Percentiles rank a stretch among this genome's conserved stretches.
Evolutionary conservation across 352 stramenopile species (phyloP).

Genomic region (Elongisporangium prolatum): DNA sequence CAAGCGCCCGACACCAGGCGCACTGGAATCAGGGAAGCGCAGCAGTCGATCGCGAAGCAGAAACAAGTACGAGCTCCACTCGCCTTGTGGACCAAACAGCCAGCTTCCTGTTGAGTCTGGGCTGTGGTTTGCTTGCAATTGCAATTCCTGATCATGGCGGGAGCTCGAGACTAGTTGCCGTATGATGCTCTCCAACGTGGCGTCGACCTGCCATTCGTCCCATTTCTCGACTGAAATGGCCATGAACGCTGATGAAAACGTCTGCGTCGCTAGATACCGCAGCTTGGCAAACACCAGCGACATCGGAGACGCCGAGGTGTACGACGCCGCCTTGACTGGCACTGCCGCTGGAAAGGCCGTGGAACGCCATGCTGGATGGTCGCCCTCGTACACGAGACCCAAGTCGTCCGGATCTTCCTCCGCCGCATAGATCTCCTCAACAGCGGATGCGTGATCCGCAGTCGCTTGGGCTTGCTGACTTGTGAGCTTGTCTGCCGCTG

Average conservation of each 20-base stretch:
- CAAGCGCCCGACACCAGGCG: constrained; percentile 23
- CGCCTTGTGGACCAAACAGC: constrained; percentile 28
- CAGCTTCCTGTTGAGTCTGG: neutral
- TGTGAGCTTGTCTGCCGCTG: neutral
- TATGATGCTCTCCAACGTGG: constrained; percentile 27
- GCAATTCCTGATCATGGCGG: constrained; percentile 1
- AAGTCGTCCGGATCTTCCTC: constrained; percentile 61
- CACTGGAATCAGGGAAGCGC: constrained; percentile 25
- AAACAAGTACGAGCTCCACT: constrained; percentile 60
- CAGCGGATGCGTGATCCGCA: neutral
- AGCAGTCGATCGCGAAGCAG: constrained; percentile 47
- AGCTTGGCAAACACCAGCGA: constrained; percentile 21
- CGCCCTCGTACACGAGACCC: constrained; percentile 53
- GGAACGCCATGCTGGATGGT: constrained; percentile 8
- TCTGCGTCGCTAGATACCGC: constrained; percentile 25
- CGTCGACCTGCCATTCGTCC: constrained; percentile 38
- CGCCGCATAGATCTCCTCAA: constrained; percentile 35
- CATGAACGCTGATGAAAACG: constrained; percentile 47
- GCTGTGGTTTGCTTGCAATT: neutral
- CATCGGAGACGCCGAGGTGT: neutral
- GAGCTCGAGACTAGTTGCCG: constrained; percentile 12
- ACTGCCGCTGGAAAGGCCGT: neutral
- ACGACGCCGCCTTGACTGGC: constrained; percentile 1
- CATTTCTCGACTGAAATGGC: constrained; percentile 40
- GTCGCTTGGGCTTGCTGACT: neutral